Conservation (phyloP, 176 grass and related monocot genomes). For the Microstegium vimineum region DNA sequence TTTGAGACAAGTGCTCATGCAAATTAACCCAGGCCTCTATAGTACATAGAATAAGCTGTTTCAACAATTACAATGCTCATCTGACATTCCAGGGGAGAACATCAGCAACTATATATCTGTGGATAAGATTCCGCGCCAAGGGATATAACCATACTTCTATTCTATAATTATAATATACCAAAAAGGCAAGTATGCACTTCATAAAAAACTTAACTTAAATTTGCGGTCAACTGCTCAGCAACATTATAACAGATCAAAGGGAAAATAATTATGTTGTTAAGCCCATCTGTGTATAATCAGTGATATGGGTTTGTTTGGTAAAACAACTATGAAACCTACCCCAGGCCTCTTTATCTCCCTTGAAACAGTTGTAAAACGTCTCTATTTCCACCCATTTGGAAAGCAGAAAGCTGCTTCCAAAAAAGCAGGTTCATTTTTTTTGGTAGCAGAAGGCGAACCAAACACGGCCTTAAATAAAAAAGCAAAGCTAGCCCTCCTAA, state of each 20-base stretch:
- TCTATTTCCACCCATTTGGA: neutral
- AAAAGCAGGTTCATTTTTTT: neutral
- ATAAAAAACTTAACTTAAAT: neutral
- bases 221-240: neutral
- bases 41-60: neutral
- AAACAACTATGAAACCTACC: neutral
- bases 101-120: neutral
- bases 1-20: neutral
- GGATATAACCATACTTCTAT: neutral
- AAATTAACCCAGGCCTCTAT: neutral
- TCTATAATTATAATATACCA: neutral
- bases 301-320: neutral
- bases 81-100: neutral
- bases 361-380: neutral
- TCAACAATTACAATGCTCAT: neutral
- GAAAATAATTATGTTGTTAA: neutral
- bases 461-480: neutral
- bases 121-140: neutral
- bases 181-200: neutral
- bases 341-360: neutral
- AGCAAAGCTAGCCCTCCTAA: neutral
- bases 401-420: neutral
- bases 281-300: neutral
- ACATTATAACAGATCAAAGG: neutral
- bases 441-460: neutral